A percentile compares a stretch with the other conserved stretches of the same genome.
Conservation (phyloP, 257 asterid species). For the Apocynum venetum region DNA sequence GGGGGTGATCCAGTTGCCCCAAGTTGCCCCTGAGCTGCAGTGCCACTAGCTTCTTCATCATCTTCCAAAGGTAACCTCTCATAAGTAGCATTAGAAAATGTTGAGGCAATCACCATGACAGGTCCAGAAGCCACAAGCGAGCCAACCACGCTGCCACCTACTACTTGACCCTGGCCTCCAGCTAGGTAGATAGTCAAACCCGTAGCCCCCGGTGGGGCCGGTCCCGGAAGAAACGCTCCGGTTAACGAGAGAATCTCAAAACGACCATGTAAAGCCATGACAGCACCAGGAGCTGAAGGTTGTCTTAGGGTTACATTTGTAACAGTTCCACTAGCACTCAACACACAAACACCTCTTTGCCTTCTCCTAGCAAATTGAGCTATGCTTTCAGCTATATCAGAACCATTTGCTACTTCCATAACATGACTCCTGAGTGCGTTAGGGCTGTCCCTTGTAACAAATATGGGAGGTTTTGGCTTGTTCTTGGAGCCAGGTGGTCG, state of each 20-base stretch:
- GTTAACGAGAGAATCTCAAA: slow-evolving; percentile 56
- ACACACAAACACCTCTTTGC: slow-evolving; percentile 57
- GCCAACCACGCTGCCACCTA: slow-evolving; percentile 68
- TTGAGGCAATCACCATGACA: slow-evolving; percentile 64
- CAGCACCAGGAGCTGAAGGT: slow-evolving; percentile 57
- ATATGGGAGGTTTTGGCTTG: slow-evolving; percentile 62
- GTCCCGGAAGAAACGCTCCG: slow-evolving; percentile 66
- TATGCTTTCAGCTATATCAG: slow-evolving; percentile 59
- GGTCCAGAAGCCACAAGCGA: slow-evolving; percentile 58
- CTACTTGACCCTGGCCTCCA: slow-evolving; percentile 62
- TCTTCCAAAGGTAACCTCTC: slow-evolving; percentile 61
- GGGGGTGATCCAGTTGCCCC: slow-evolving; percentile 36
- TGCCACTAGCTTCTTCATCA: slow-evolving; percentile 36
- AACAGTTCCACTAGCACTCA: slow-evolving; percentile 59
- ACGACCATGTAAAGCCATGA: slow-evolving; percentile 54
- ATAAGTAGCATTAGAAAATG: slow-evolving; percentile 62
- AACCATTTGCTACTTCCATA: slow-evolving; percentile 54
- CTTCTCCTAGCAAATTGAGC: slow-evolving; percentile 59
- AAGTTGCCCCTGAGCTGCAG: slow-evolving; percentile 23
- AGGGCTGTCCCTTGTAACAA: slow-evolving; percentile 64
- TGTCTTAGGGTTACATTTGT: slow-evolving; percentile 56
- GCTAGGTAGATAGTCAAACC: slow-evolving; percentile 63
- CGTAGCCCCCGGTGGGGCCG: slow-evolving; percentile 60
- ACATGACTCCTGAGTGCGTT: slow-evolving; percentile 64
- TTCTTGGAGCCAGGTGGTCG: slow-evolving; percentile 64